Evolutionary conservation across 805 yeast genomes (phyloP).

Genomic region (Metschnikowia drakensbergensis): DNA sequence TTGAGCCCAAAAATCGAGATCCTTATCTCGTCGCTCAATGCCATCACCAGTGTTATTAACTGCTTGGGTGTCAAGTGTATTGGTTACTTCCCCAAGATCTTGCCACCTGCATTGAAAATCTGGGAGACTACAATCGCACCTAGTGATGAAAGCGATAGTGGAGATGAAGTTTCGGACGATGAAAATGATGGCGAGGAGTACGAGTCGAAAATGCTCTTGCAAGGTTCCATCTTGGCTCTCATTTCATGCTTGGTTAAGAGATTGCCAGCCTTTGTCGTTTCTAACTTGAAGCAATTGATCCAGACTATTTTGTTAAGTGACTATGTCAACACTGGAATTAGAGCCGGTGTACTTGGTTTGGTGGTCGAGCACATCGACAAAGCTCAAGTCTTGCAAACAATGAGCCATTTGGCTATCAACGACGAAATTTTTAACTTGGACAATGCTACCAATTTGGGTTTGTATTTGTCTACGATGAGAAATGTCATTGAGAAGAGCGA

Average conservation of each 20-base stretch:
- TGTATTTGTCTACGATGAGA: constrained; percentile 67
- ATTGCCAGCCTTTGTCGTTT: constrained; percentile 79
- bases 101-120: constrained; percentile 66
- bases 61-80: constrained; percentile 82
- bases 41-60: constrained; percentile 65
- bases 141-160: constrained; percentile 20
- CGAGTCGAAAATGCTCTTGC: constrained; percentile 43
- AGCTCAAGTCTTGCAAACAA: constrained; percentile 55
- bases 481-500: constrained; percentile 61
- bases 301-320: constrained; percentile 54
- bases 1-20: constrained; percentile 55
- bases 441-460: constrained; percentile 48
- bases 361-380: constrained; percentile 66
- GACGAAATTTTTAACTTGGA: constrained; percentile 33
- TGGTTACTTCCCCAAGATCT: constrained; percentile 78
- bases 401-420: constrained; percentile 59
- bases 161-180: constrained; percentile 17
- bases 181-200: constrained; percentile 19
- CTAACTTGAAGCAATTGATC: constrained; percentile 62
- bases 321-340: constrained; percentile 55
- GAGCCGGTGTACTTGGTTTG: constrained; percentile 58
- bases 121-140: constrained; percentile 40
- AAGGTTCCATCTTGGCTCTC: constrained; percentile 66
- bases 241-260: constrained; percentile 73
- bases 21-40: constrained; percentile 67